Percentiles rank a stretch among this genome's conserved stretches.
These are phyloP conservation scores for Triticum urartu DNA, from an alignment of 176 grass and related monocot species.

Conservation along the genomic window DNA sequence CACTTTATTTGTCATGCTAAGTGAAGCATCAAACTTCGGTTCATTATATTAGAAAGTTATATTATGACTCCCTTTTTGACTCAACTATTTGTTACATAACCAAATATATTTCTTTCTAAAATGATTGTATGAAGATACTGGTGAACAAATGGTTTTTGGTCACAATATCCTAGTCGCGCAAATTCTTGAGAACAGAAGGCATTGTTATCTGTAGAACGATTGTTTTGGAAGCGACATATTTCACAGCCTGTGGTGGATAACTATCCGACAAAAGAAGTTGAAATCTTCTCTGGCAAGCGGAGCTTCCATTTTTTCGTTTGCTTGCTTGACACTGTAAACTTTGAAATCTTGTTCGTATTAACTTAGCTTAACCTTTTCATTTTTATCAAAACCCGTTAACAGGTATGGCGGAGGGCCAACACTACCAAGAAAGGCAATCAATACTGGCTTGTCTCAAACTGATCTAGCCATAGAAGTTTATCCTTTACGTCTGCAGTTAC, in stretches of 20 bases:
- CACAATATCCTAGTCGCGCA: not conserved
- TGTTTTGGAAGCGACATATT: constrained; percentile 2
- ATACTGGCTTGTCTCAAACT: constrained; percentile 90
- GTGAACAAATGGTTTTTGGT: not conserved
- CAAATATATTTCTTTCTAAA: constrained; percentile 9
- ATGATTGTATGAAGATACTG: constrained; percentile 1
- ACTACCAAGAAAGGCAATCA: constrained; percentile 93
- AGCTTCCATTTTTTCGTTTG: not conserved
- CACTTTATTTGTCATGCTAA: not conserved
- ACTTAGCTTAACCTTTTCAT: constrained; percentile 16
- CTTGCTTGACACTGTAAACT: not conserved
- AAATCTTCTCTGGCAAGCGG: not conserved
- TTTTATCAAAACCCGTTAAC: constrained; percentile 27
- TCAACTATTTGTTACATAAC: not conserved
- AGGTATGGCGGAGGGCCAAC: constrained; percentile 96
- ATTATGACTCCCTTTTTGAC: not conserved
- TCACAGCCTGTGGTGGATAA: not conserved
- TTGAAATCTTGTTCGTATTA: constrained; percentile 9
- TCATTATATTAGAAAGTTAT: not conserved
- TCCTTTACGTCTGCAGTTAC: constrained; percentile 88
- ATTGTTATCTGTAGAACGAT: not conserved
- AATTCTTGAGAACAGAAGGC: not conserved
- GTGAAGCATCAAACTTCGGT: not conserved
- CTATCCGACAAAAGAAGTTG: not conserved
- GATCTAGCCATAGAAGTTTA: constrained; percentile 99